Percentiles rank a stretch among this genome's conserved stretches.
These are phyloP conservation scores for Neurospora hispaniola DNA, from an alignment of 495 filamentous ascomycete genomes.

Conservation along the genomic window DNA sequence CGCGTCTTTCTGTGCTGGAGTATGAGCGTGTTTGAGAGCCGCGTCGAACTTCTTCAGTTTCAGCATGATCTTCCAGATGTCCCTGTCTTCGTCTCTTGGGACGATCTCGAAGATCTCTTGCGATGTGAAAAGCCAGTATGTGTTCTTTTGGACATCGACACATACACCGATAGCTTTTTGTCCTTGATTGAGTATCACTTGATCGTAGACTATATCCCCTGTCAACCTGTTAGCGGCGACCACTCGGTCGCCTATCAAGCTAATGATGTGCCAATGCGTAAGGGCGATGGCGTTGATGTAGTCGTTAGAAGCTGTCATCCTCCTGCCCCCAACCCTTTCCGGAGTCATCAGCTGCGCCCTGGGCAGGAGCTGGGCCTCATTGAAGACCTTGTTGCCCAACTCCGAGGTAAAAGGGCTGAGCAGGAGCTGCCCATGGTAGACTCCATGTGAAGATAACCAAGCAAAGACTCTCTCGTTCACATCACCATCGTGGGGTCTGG, in stretches of 20 bases:
- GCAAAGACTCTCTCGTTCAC: slow-evolving; percentile 64
- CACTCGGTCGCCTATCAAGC: slow-evolving; percentile 68
- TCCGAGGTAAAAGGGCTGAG: slow-evolving; percentile 37
- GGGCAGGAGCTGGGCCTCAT: slow-evolving; percentile 63
- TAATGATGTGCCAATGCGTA: slow-evolving; percentile 88
- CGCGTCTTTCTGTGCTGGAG: slow-evolving; percentile 67
- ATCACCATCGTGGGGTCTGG: slow-evolving; percentile 23
- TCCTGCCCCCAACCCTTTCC: slow-evolving; percentile 48
- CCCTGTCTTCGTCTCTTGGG: slow-evolving; percentile 77
- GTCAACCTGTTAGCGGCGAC: slow-evolving; percentile 80
- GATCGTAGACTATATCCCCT: slow-evolving; percentile 73
- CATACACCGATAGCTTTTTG: slow-evolving; percentile 70
- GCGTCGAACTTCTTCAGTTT: slow-evolving; percentile 75
- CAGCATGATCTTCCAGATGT: slow-evolving; percentile 89
- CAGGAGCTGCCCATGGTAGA: slow-evolving; percentile 74
- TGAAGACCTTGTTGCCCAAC: slow-evolving; percentile 55
- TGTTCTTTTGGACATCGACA: slow-evolving; percentile 84
- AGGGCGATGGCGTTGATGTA: slow-evolving; percentile 70
- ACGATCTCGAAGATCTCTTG: slow-evolving; percentile 90
- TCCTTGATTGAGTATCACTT: slow-evolving; percentile 69
- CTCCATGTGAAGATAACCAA: slow-evolving; percentile 79
- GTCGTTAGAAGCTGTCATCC: slow-evolving; percentile 49
- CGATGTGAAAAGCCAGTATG: slow-evolving; percentile 89
- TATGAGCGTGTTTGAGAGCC: slow-evolving; percentile 70
- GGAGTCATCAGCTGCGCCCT: slow-evolving; percentile 57